Evolutionary conservation across 2,329 filamentous ascomycete genomes (phyloP).

Genomic region (Penicillium digitatum): DNA sequence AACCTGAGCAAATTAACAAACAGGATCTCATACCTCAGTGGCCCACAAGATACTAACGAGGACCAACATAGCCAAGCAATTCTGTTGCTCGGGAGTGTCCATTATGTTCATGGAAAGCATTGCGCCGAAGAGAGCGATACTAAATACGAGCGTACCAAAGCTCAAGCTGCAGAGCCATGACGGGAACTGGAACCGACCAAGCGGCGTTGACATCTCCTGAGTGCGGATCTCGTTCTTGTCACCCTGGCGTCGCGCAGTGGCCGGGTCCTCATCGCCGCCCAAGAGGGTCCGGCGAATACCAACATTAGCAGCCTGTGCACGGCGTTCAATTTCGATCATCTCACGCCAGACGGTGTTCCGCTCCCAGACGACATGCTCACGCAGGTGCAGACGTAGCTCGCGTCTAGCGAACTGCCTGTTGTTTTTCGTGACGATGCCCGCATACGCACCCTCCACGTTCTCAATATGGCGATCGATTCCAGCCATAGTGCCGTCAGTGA

Average conservation of each 20-base stretch:
- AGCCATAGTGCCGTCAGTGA: conserved; percentile 67
- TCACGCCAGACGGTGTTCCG: conserved; percentile 98
- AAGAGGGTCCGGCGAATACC: conserved; percentile 74
- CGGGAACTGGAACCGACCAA: conserved; percentile 72
- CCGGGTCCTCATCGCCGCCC: conserved; percentile 65
- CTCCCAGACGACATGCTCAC: conserved; percentile 98
- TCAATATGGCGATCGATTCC: conserved; percentile 67
- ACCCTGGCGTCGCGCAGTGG: conserved; percentile 71
- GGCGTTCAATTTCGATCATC: conserved; percentile 95
- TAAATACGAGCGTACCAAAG: conserved; percentile 69
- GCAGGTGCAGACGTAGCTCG: conserved; percentile 81
- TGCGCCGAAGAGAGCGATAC: conserved; percentile 68
- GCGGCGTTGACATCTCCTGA: conserved; percentile 71
- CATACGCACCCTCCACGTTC: conserved; percentile 74
- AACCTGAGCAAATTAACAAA: background rate
- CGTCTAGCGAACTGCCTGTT: conserved; percentile 72
- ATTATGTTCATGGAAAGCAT: conserved; percentile 77
- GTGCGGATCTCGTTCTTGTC: conserved; percentile 66
- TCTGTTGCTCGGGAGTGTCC: conserved; percentile 84
- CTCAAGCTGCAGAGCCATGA: conserved; percentile 79
- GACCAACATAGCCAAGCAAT: conserved; percentile 87
- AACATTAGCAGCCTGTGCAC: conserved; percentile 88
- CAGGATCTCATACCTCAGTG: conserved; percentile 65
- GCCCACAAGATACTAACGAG: conserved; percentile 95
- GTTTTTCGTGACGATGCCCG: conserved; percentile 75